phyloP scores from a whole-genome alignment of 1,139 yeast species.

The Taiozyma onychis region DNA sequence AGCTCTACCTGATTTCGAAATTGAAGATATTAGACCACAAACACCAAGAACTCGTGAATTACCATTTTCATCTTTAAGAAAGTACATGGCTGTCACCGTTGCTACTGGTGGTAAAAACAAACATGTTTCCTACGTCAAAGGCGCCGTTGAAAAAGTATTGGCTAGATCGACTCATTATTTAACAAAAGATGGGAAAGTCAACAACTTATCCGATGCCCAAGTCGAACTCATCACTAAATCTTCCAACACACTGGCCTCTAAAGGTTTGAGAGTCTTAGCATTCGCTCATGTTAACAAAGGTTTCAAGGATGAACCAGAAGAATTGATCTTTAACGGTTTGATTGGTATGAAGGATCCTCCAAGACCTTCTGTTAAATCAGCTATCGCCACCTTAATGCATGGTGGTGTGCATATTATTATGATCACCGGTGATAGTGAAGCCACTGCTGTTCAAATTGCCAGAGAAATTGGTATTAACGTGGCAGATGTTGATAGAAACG shows the following conservation, averaged over 20 bases:
- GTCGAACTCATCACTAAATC: conserved; percentile 42
- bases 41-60: conserved; percentile 59
- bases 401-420: conserved; percentile 95
- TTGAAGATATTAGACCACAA: conserved; percentile 63
- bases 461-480: conserved; percentile 89
- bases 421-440: conserved; percentile 96
- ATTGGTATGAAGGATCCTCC: conserved; percentile 98
- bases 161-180: conserved; percentile 54
- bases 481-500: conserved; percentile 51
- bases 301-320: conserved; percentile 40
- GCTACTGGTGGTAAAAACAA: conserved; percentile 49
- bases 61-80: conserved; percentile 80
- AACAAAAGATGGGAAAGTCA: conserved; percentile 49
- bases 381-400: conserved; percentile 67
- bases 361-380: conserved; percentile 69
- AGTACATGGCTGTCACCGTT: conserved; percentile 79
- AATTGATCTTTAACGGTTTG: conserved; percentile 73
- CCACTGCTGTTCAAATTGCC: conserved; percentile 90
- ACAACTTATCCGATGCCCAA: conserved; percentile 46
- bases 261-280: conserved; percentile 84
- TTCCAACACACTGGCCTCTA: conserved; percentile 63
- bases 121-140: conserved; percentile 66
- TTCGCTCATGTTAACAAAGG: conserved; percentile 49
- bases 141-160: conserved; percentile 80
- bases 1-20: conserved; percentile 60